phyloP scores from a whole-genome alignment of 345 rosid species.

The Turnera subulata region DNA sequence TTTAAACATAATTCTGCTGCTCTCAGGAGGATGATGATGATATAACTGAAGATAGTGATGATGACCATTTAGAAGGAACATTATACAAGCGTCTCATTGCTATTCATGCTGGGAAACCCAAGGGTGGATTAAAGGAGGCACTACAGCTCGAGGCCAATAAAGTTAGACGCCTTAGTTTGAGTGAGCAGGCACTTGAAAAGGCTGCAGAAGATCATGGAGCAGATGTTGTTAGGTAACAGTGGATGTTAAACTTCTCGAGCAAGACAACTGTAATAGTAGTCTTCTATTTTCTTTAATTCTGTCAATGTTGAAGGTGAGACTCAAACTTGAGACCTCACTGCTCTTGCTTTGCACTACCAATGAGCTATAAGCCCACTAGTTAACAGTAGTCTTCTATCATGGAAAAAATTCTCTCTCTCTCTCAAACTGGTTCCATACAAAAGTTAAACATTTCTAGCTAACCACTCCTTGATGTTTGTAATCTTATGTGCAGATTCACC shows the following conservation, averaged over 20 bases:
- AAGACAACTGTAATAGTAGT: not conserved
- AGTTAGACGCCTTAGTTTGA: slow-evolving; percentile 37
- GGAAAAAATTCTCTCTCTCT: too few relatives aligned
- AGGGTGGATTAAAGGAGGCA: slow-evolving; percentile 27
- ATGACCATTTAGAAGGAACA: slow-evolving; percentile 11
- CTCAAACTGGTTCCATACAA: not conserved
- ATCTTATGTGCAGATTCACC: slow-evolving; percentile 23
- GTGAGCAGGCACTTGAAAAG: slow-evolving; percentile 27
- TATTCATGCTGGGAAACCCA: slow-evolving; percentile 37
- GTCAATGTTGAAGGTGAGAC: too few relatives aligned
- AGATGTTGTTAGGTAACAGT: slow-evolving; percentile 20
- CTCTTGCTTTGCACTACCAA: too few relatives aligned
- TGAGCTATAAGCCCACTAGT: too few relatives aligned
- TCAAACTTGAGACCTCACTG: too few relatives aligned
- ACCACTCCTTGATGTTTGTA: slow-evolving; percentile 4
- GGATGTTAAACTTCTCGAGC: not conserved
- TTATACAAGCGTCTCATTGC: slow-evolving; percentile 29
- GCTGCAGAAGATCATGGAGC: slow-evolving; percentile 23
- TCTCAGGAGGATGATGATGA: slow-evolving; percentile 22
- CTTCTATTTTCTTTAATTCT: not conserved
- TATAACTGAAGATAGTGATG: slow-evolving; percentile 23
- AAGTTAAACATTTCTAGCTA: slow-evolving; percentile 1
- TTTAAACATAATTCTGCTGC: slow-evolving; percentile 1
- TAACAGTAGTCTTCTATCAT: too few relatives aligned
- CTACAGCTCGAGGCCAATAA: slow-evolving; percentile 23